Conservation (phyloP, 139 green algal genomes). For the Coelastrella sp. region DNA sequence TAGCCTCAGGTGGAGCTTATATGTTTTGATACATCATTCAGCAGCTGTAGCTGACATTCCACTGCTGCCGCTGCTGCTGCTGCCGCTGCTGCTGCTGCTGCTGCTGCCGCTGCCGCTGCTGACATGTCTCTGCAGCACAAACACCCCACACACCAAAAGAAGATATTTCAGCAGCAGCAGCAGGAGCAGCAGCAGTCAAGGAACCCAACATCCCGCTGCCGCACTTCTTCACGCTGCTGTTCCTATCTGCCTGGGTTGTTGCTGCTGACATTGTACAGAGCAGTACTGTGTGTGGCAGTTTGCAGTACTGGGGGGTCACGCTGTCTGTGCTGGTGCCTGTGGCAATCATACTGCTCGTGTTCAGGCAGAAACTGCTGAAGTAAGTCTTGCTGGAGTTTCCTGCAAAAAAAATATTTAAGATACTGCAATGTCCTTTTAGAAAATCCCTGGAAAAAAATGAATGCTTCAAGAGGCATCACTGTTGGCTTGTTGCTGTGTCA, state of each 20-base stretch:
- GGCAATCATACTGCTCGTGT: slow-evolving; percentile 1
- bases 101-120: neutral
- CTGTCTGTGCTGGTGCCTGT: slow-evolving; percentile 54
- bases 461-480: no score
- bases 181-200: neutral
- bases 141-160: neutral
- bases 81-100: neutral
- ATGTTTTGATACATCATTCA: no score
- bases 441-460: no score
- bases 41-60: neutral
- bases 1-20: no score
- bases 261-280: slow-evolving; percentile 31
- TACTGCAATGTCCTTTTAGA: no score
- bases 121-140: neutral
- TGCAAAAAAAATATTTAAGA: neutral
- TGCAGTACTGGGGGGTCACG: slow-evolving; percentile 61
- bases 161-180: neutral
- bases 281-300: slow-evolving; percentile 51
- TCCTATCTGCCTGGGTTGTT: slow-evolving; percentile 47
- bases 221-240: slow-evolving; percentile 20
- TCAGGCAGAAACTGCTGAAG: slow-evolving; percentile 10
- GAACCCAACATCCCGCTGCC: slow-evolving; percentile 23
- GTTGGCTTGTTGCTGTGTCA: no score
- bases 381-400: no score
- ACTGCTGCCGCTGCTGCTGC: neutral